Conservation (phyloP, 345 rosid species). For the Citrus unshiu region DNA sequence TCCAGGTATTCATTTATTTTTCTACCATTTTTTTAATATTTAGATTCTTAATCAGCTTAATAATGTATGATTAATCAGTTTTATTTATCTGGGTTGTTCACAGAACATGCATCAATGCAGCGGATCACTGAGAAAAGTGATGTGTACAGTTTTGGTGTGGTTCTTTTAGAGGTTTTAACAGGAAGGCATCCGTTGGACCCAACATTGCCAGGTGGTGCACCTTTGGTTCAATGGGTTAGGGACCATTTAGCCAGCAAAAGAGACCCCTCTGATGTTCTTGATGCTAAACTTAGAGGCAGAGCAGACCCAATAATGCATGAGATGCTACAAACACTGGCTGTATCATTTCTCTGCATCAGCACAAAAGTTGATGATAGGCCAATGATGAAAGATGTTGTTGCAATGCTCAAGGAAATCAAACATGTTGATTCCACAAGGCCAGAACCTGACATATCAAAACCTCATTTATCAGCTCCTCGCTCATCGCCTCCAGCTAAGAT, state of each 20-base stretch:
- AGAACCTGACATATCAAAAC: conserved; percentile 43
- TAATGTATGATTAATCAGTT: not conserved
- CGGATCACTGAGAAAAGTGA: conserved; percentile 82
- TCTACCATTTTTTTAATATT: not conserved
- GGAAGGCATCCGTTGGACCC: conserved; percentile 96
- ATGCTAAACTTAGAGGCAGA: conserved; percentile 68
- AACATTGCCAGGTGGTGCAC: conserved; percentile 72
- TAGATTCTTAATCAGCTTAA: not conserved
- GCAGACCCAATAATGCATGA: conserved; percentile 84
- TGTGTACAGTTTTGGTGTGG: conserved; percentile 86
- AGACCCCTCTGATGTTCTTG: conserved; percentile 66
- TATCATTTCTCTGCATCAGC: conserved; percentile 78
- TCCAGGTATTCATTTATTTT: conserved; percentile 53
- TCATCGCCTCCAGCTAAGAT: conserved; percentile 39
- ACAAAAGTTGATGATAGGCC: conserved; percentile 61
- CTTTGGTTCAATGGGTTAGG: conserved; percentile 83
- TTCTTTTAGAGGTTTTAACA: conserved; percentile 74
- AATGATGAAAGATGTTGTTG: conserved; percentile 82
- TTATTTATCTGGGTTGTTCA: not conserved
- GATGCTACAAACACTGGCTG: conserved; percentile 85
- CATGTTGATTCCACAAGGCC: conserved; percentile 43
- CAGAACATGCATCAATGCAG: conserved; percentile 86
- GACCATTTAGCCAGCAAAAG: conserved; percentile 66
- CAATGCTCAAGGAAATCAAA: conserved; percentile 87
- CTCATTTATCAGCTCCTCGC: conserved; percentile 17